Evolutionary conservation across 1,139 yeast species (phyloP).

Genomic region (Suhomyces guaymorum): DNA sequence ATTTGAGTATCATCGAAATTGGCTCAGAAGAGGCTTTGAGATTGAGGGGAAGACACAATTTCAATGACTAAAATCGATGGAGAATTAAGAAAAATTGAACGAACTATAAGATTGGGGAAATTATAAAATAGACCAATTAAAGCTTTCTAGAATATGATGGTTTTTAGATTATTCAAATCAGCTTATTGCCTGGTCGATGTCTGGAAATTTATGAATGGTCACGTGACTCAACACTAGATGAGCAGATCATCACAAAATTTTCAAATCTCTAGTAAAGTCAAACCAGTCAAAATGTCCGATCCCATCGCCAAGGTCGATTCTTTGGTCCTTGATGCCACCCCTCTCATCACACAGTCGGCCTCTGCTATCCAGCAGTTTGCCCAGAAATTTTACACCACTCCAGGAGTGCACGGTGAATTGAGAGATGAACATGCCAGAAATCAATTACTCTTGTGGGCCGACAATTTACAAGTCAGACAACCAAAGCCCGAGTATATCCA

Average conservation of each 20-base stretch:
- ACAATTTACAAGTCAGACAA: slow-evolving; percentile 62
- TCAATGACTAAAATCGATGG: too few species aligned
- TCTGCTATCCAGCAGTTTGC: slow-evolving; percentile 73
- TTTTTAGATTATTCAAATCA: too few species aligned
- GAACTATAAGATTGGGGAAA: too few species aligned
- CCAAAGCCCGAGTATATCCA: slow-evolving; percentile 68
- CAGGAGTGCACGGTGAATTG: slow-evolving; percentile 85
- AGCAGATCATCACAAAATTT: slow-evolving; percentile 2
- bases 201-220: too few species aligned
- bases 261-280: background rate
- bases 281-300: slow-evolving; percentile 6
- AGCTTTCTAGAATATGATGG: too few species aligned
- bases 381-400: slow-evolving; percentile 74
- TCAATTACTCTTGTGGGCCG: slow-evolving; percentile 78
- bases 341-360: slow-evolving; percentile 84
- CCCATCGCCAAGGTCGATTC: slow-evolving; percentile 21
- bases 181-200: too few species aligned
- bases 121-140: too few species aligned
- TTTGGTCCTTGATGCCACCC: slow-evolving; percentile 90
- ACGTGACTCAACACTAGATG: background rate
- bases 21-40: too few species aligned
- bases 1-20: too few species aligned
- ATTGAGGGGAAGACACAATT: too few species aligned
- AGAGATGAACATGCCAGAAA: slow-evolving; percentile 82
- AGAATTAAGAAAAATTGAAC: too few species aligned